Base-by-base conservation (phyloP, 1,139 yeast species). In the Spathaspora sp. region DNA sequence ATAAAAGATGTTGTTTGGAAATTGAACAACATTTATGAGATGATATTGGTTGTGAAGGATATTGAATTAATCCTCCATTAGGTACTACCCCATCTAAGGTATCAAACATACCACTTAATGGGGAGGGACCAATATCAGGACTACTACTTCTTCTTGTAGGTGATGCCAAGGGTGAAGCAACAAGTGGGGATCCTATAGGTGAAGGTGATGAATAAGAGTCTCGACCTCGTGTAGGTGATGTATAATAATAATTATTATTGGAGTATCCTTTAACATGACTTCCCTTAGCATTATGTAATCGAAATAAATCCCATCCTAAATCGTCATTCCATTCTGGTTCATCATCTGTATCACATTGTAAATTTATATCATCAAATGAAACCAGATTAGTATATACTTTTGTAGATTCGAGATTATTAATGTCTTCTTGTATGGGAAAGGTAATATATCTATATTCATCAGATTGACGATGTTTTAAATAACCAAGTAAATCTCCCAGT, bases 31-130 rank as follows among this genome's bases (percentile, higher is more conserved):
- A 80, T 47, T 72, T 69, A 54, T 76, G 80, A 15, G 76, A 70
- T 8, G 80, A 67, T 25, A 76, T 74, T 2, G 85, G 84, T 20
- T 68, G 58, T 1, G 85, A 76, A 2, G 85, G 85, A 57, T 80
- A 81, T 9, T 43, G 44, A 18, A 51, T 40, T 34, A 40, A 17
- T 7, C 6, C 23, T 20, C 29, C 40, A 16, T 18, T 16, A 18
- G 39, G 24, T 17, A 20, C 11, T 4, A 38, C 27, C 4, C 38
- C 33, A 18, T 42, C 44, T 24, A 42, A n/a, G 11, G 41, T 34
- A 18, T 36, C 45, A 38, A 38, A 23, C 5, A 42, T 13, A 15
- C 41, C 29, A 24, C 23, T 26, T 5, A 11, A n/a, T n/a, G 10
- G 9, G 7, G n/a, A 4, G 7, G n/a, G 7, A 6, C 24, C 36